Percentiles rank a stretch among this genome's conserved stretches.
Conservation (phyloP, 768 basidiomycete species). For the Kwoniella sp. region DNA sequence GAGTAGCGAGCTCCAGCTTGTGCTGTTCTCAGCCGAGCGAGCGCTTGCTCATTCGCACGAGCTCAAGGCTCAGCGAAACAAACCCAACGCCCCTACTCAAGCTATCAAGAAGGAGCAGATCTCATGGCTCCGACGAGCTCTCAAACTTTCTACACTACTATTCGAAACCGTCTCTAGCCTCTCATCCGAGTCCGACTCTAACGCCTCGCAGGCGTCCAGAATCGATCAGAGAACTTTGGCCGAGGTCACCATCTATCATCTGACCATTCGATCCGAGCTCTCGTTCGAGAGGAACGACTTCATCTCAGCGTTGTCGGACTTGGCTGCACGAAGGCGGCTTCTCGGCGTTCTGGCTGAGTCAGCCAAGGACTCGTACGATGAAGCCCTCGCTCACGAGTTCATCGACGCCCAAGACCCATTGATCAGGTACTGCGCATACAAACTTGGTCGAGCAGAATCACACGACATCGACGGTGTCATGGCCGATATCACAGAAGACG, state of each 20-base stretch:
- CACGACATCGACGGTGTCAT: constrained; percentile 61
- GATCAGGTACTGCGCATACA: constrained; percentile 89
- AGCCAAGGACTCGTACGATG: constrained; percentile 69
- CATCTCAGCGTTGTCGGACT: constrained; percentile 68
- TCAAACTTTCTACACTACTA: constrained; percentile 37
- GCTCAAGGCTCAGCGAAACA: constrained; percentile 62
- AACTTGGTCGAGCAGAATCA: constrained; percentile 73
- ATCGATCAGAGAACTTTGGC: constrained; percentile 64
- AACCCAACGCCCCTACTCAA: constrained; percentile 56
- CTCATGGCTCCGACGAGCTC: constrained; percentile 49
- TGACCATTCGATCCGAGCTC: constrained; percentile 80
- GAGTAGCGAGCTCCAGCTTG: constrained; percentile 61
- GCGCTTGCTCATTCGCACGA: constrained; percentile 90
- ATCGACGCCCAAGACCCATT: constrained; percentile 87
- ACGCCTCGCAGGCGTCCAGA: constrained; percentile 63
- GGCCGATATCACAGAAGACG: constrained; percentile 49
- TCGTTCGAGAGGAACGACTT: constrained; percentile 75
- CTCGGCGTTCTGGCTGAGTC: constrained; percentile 57
- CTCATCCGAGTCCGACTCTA: constrained; percentile 69
- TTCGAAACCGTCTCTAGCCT: constrained; percentile 62
- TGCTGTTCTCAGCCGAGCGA: constrained; percentile 87
- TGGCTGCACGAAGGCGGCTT: constrained; percentile 75
- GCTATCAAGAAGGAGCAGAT: constrained; percentile 41
- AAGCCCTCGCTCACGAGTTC: constrained; percentile 81
- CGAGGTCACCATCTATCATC: constrained; percentile 75